Evolutionary conservation across 495 filamentous ascomycete genomes (phyloP), one percentile per base, ranked within the genome.

Genomic region (Penicillium egyptiacum): DNA sequence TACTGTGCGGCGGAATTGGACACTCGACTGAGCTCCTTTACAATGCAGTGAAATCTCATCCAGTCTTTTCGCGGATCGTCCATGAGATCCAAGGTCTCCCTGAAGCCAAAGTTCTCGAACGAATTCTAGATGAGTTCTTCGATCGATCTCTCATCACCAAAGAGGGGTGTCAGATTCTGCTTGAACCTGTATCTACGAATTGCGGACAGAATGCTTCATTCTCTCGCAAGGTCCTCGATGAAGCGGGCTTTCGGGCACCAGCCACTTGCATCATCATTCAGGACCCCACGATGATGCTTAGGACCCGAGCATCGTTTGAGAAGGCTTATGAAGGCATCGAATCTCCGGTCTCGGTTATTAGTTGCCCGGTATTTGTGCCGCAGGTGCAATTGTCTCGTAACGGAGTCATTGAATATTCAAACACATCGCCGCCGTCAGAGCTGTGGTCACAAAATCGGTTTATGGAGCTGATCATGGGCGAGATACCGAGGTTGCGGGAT

Each of bases 1-100:
- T 76, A 5, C 55, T 76, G 4, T 76, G 72, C 40, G 73, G 73
- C 11, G 73, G 72, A 0, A 69, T 72, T 11, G 72, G 72, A 17
- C 73, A 75, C 51, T 75, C 73, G 0, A 76, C 72, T 4, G 39
- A 57, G 9, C 56, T 67, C 4, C 60, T 76, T 5, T 72, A 72
- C n/a, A 58, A 61, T 7, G 69, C 72, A 4, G 63, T 76, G 2
- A 58, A 56, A 20, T 30, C 47, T 0, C 61, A 70, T 39, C 64
- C 67, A 9, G 52, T 41, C 9, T 76, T 68, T 48, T 50, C 55
- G 0, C 35, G 26, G 5, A 54, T 76, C 4, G 37, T 42, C 0
- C 9, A 57, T 7, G 56, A 59, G 14, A 59, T 73, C 33, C 37
- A 61, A 5, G 66, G 64, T 11, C 43, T 68, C 8, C 61, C 70